Evolutionary conservation across 2,329 filamentous ascomycete species (phyloP), one percentile per base, ranked within the genome.

Genomic region (Colletotrichum sp.): DNA sequence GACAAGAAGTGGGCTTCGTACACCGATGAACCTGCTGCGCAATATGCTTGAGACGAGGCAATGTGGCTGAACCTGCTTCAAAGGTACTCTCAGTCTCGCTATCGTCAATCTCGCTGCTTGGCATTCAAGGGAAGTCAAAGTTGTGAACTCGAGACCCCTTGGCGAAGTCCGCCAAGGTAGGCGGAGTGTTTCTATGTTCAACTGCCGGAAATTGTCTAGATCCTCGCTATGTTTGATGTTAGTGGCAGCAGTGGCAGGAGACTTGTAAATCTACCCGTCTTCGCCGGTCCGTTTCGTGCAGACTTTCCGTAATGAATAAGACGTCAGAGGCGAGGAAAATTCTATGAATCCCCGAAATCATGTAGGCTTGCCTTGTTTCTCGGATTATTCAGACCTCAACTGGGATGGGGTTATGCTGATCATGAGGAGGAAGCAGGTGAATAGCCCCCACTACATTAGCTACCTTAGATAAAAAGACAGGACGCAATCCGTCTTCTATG

Each of bases 381-480:
- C 9, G 3, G 8, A 11, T 19, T n/a, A n/a, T 12, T n/a, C 0
- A 44, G 9, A 19, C 0, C 19, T 11, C 19, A 19, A 0, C 39
- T 3, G 0, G 19, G 19, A 44, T 11, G 9, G 19, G 39, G 8
- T 44, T 44, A n/a, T n/a, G 19, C 39, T n/a, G 19, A 4, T 44
- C 19, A n/a, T 44, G 39, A 6, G 9, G n/a, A 6, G 39, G 36
- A 8, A 39, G 8, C 16, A 19, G 16, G 8, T 9, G 9, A 15
- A 39, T 39, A 39, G 0, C 36, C 36, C 16, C 9, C 8, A 39
- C n/a, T n/a, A n/a, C n/a, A n/a, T n/a, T n/a, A n/a, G 36, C 36
- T 39, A 39, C 36, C 36, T 39, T 39, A 19, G 36, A 39, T 8
- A 8, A 39, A 6, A 39, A 39, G 39, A 44, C 39, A 44, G 39